A percentile compares a stretch with the other conserved stretches of the same genome.
These are phyloP conservation scores for Acacia crassicarpa DNA, from an alignment of 306 rosid genomes.

Conservation along the genomic window DNA sequence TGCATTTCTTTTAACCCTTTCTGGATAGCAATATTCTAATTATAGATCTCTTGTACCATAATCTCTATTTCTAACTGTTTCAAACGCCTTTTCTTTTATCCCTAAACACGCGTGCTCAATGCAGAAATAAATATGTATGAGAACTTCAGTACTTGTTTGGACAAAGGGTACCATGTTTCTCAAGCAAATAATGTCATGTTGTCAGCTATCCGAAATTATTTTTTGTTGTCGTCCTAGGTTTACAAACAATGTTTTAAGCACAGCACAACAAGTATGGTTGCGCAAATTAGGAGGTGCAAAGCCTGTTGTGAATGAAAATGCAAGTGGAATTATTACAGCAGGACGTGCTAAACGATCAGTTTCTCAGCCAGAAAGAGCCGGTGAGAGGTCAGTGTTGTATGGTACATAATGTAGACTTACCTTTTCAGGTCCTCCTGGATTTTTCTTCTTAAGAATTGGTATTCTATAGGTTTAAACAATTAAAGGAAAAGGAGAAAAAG, in stretches of 20 bases:
- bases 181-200: constrained; percentile 2
- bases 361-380: constrained; percentile 57
- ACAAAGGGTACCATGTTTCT: constrained; percentile 8
- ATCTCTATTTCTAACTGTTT: neutral
- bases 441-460: constrained; percentile 27
- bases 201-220: neutral
- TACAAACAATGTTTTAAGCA: constrained; percentile 90
- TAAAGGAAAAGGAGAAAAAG: constrained; percentile 68
- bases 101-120: constrained; percentile 21
- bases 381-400: constrained; percentile 71
- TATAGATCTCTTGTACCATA: neutral
- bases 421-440: constrained; percentile 18
- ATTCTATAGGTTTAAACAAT: constrained; percentile 67
- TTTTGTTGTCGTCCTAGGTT: constrained; percentile 56
- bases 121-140: neutral
- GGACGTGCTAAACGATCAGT: constrained; percentile 90
- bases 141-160: constrained; percentile 12
- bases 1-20: constrained; percentile 14
- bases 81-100: neutral
- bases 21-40: neutral
- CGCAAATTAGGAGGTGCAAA: constrained; percentile 96
- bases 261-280: constrained; percentile 98
- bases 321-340: constrained; percentile 90
- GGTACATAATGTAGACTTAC: constrained; percentile 11
- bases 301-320: constrained; percentile 75